Base-by-base conservation (phyloP, 78 protist species). In the Andalucia godoyi region DNA sequence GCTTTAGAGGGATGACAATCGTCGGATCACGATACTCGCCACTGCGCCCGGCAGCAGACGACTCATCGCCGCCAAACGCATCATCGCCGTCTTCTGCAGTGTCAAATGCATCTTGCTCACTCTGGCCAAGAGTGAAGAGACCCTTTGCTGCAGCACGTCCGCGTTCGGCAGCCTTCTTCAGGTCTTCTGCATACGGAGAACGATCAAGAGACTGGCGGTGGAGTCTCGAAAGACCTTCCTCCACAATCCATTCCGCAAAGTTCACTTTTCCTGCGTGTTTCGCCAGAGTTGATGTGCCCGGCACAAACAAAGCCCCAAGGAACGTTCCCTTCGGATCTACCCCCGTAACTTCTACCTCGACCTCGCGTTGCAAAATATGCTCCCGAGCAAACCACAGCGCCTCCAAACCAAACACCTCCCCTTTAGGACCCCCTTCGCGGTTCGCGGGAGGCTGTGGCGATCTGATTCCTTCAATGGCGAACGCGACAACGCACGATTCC, bases 371-470 rank as follows among this genome's bases (percentile, higher is more conserved):
- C 15, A 45, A 33, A 25, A 37, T 10, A 7, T 0, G 17, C 25
- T 15, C 29, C 49, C 68, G 53, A 17, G 55, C 5, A 17, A 46
- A 5, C 27, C 47, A 32, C 27, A 45, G 33, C 30, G 75, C 55
- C 66, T 68, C 75, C 27, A 38, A 23, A 42, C 58, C 75, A 5
- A 23, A 68, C 2, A 66, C 67, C 74, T 67, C 74, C 30, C 34
- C 64, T 1, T 0, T n/a, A 17, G 23, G 2, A 15, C 21, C 55
- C n/a, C 25, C 18, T 40, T 32, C 18, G 23, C 58, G 57, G 30
- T 25, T 15, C 29, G 66, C 46, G n/a, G n/a, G n/a, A n/a, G n/a
- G n/a, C 36, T 49, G 45, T 23, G 64, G 73, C 40, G 51, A 27
- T 27, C 33, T 33, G 57, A 68, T 25, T 47, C 59, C 66, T 30